Base-by-base conservation (phyloP, 495 filamentous ascomycete species). In the Aspergillus sparsus region DNA sequence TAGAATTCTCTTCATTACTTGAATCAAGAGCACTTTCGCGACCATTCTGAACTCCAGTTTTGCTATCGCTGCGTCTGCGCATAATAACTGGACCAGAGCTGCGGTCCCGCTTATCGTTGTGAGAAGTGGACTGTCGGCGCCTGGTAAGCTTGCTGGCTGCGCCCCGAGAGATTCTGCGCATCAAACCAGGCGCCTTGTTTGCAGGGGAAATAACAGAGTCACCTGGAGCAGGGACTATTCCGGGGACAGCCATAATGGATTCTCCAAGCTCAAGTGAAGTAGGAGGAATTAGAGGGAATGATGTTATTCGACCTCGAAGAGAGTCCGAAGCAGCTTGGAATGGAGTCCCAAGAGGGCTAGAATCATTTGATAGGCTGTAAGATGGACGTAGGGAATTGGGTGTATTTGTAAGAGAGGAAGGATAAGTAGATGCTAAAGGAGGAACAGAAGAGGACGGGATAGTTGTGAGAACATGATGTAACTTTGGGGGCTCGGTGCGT, bases 31-130 rank as follows among this genome's bases (percentile, higher is more conserved):
- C 65, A 70, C 74, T 68, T 57, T 76, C 74, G 80, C 86, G 69
- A 59, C 80, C 59, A 64, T 74, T 67, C 67, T 87, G 84, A 6
- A 75, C 79, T 6, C 83, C 83, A 54, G 83, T 87, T 68, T 88
- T 93, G 74, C 90, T 94, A 69, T 95, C 92, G 67, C 92, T 95
- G 55, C 93, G 84, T 55, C 90, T 83, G 53, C 94, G 86, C 73
- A 94, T 84, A 34, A 96, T 87, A 31, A 93, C 87, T 2, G 94
- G 94, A 0, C 94, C 94, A 27, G 88, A 87, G 70, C 92, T 97
- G 35, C 87, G 87, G 66, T 97, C 92, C 31, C 91, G 85, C 67
- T 85, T 90, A 57, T 86, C 86, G 18, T 86, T 80, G 39, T 89
- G 80, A 6, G 86, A 86, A 0, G 88, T 88, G 6, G 92, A 94